Percentiles rank a stretch among this genome's conserved stretches.
Evolutionary conservation across 192 early-diverging fungal genomes (phyloP).

Genomic region (Spizellomyces punctatus): DNA sequence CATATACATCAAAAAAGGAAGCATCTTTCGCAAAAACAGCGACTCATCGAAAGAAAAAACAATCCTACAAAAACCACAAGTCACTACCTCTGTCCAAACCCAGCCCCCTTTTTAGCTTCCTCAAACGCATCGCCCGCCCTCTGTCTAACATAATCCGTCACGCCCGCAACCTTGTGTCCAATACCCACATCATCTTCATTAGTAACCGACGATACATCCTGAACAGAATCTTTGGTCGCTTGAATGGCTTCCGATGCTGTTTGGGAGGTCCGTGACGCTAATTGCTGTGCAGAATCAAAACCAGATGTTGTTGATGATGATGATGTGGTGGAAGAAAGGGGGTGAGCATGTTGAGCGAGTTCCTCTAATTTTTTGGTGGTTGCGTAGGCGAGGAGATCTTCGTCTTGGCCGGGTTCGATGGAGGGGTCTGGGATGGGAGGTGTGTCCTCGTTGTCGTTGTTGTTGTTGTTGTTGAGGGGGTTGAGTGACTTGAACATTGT

Average conservation of each 20-base stretch:
- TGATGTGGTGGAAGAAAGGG: background rate
- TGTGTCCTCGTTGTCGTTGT: background rate
- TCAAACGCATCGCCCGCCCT: background rate
- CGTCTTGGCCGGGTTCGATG: conserved; percentile 8
- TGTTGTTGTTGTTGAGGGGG: background rate
- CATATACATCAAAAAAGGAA: no score
- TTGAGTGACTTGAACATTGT: background rate
- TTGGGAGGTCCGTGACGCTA: background rate
- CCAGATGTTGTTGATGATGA: background rate
- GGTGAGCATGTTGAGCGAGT: background rate
- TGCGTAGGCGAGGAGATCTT: conserved; percentile 9
- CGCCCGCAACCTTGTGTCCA: background rate
- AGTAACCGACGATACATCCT: background rate
- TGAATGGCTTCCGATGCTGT: background rate
- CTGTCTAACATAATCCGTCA: background rate
- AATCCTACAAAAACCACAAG: no score
- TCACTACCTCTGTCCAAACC: no score
- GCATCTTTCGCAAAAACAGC: no score
- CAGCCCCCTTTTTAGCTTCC: background rate
- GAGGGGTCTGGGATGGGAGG: conserved; percentile 3
- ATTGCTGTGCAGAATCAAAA: background rate
- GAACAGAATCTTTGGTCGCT: background rate
- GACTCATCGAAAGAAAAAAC: no score
- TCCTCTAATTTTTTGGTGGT: background rate
- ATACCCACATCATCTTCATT: background rate